Conservation (phyloP, 768 basidiomycete species). For the Pleurotus tuoliensis region DNA sequence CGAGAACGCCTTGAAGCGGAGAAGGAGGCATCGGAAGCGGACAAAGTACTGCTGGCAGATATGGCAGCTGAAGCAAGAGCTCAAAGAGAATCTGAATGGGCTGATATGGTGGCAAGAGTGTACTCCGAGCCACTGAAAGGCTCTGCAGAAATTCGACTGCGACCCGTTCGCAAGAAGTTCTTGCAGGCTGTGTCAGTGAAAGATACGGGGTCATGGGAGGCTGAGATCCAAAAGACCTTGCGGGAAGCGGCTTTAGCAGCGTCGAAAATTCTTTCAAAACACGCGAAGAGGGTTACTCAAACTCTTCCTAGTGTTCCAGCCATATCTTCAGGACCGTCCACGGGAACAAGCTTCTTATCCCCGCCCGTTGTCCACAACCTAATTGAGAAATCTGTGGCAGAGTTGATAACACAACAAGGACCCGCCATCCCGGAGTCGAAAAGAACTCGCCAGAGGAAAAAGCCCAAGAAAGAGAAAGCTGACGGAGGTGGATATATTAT, state of each 20-base stretch:
- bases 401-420: conserved; percentile 49
- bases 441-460: conserved; percentile 19
- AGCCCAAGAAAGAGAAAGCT: conserved; percentile 29
- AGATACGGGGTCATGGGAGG: conserved; percentile 58
- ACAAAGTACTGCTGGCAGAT: conserved; percentile 47
- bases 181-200: conserved; percentile 51
- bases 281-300: conserved; percentile 12
- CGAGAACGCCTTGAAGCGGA: conserved; percentile 28
- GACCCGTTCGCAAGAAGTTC: conserved; percentile 52
- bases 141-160: conserved; percentile 46
- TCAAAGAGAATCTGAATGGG: conserved; percentile 66
- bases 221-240: conserved; percentile 51
- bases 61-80: conserved; percentile 62
- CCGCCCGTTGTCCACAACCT: conserved; percentile 39
- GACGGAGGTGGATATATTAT: conserved; percentile 15
- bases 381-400: conserved; percentile 48
- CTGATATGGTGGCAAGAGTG: conserved; percentile 45
- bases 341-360: conserved; percentile 22
- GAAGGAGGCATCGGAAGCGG: conserved; percentile 35
- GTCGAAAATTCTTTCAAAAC: conserved; percentile 34
- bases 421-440: conserved; percentile 28
- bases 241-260: conserved; percentile 50
- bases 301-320: neutral
- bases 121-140: conserved; percentile 51
- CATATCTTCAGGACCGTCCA: conserved; percentile 9